These are phyloP conservation scores for Pseudogymnoascus sp. DNA, from an alignment of 2,329 filamentous ascomycete genomes.

Conservation along the genomic window DNA sequence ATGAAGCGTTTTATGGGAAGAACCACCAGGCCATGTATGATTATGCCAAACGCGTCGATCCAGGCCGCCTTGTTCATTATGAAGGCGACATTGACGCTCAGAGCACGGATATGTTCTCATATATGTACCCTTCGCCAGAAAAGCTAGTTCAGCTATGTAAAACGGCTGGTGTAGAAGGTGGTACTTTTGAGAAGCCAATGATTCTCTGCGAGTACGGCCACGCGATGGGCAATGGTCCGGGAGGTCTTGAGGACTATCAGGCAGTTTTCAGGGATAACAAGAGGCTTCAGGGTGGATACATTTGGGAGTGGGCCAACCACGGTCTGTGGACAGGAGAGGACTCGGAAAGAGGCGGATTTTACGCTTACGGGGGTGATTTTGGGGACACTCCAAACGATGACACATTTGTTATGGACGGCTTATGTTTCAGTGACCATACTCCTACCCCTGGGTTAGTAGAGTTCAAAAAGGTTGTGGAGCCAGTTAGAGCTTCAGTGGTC, in stretches of 20 bases:
- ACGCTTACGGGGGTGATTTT: slow-evolving; percentile 57
- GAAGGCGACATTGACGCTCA: slow-evolving; percentile 46
- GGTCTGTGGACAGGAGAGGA: slow-evolving; percentile 42
- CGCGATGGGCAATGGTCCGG: slow-evolving; percentile 70
- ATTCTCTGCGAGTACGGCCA: slow-evolving; percentile 52
- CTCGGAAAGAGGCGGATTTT: slow-evolving; percentile 36
- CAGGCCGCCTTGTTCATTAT: slow-evolving; percentile 48
- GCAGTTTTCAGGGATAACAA: slow-evolving; percentile 43
- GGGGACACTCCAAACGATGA: slow-evolving; percentile 53
- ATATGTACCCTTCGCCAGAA: slow-evolving; percentile 45
- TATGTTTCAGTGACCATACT: slow-evolving; percentile 46
- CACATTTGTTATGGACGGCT: slow-evolving; percentile 56
- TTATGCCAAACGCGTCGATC: slow-evolving; percentile 43
- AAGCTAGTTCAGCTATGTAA: slow-evolving; percentile 30
- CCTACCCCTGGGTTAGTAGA: slow-evolving; percentile 51
- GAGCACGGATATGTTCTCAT: slow-evolving; percentile 47
- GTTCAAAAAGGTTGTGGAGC: slow-evolving; percentile 51
- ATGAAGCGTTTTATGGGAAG: slow-evolving; percentile 64
- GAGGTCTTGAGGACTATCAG: slow-evolving; percentile 61
- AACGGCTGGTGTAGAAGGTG: slow-evolving; percentile 10
- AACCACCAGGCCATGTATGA: slow-evolving; percentile 64
- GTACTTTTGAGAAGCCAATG: slow-evolving; percentile 43
- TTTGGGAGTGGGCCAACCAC: slow-evolving; percentile 62
- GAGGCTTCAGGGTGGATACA: slow-evolving; percentile 33
- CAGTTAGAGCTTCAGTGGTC: slow-evolving; percentile 38